Base-by-base conservation (phyloP, 1,284 basidiomycete species). In the Fomitopsis palustris region DNA sequence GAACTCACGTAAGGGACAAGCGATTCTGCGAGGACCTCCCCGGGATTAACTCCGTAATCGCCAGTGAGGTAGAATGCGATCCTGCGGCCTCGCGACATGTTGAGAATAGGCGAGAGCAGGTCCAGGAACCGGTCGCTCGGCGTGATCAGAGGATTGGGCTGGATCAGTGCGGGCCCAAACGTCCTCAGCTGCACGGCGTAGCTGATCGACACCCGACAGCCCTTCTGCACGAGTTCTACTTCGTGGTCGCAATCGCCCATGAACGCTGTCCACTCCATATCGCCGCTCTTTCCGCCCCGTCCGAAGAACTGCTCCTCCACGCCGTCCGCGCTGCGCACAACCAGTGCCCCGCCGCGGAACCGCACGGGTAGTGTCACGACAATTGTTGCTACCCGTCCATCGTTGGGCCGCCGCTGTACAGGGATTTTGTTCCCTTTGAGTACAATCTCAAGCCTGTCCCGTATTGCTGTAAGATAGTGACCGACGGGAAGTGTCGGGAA, bases 251-350 rank as follows among this genome's bases (percentile, higher is more conserved):
- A 89, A 61, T 91, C 88, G 3, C 83, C 78, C 57, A 85, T 77
- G 75, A 88, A 87, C 21, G 87, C 89, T 0, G 84, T 80, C 89
- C 90, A 92, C 61, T 92, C 88, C 62, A 91, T 75, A 63, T 88
- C 83, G 9, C 81, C 85, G 33, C 78, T 74, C 69, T 85, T 84
- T 42, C 86, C 84, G 17, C 86, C 85, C 1, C 82, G 75, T 3
- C 80, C 82, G 54, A 78, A 78, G 72, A 86, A 90, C 61, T 76
- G 81, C 67, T 92, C 88, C 58, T 83, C 79, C n/a, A 71, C 70
- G 0, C 84, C 85, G 2, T 85, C 82, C 2, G 75, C 64, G 65
- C 84, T 80, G 27, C 81, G 82, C 39, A 92, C 75, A 53, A 85
- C 67, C 54, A 91, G 72, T 1, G 80, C 77, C 8, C 90, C 90